Evolutionary conservation across 2,329 filamentous ascomycete genomes (phyloP), one percentile per base, ranked within the genome.

Genomic region (Fusarium chlamydosporum): DNA sequence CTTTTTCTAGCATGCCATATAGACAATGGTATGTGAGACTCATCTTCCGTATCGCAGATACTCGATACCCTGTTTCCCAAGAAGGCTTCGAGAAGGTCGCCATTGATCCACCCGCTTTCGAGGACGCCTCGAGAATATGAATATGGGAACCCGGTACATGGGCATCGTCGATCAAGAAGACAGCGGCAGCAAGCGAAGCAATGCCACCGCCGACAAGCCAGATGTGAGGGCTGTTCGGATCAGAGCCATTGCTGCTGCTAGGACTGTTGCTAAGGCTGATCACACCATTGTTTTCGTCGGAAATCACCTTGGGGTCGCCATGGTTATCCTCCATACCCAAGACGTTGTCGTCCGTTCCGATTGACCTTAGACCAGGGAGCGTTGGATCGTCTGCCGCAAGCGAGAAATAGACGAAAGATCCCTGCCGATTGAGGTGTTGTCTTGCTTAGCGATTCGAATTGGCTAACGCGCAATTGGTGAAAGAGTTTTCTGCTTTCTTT

Each of bases 191-290:
- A 13, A 74, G 61, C 5, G 72, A 74, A 8, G 72, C 67, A 33
- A 74, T 74, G 7, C 72, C 72, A 20, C 72, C 72, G 13, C 72
- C 72, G n/a, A 74, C 72, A 26, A 74, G 72, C 71, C 71, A 74
- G 6, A 74, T 60, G 54, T 74, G 59, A 35, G 70, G 67, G 2
- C 43, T 31, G 7, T 55, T 60, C 9, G 46, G 13, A 43, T 57
- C 56, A 18, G 63, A 45, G 7, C 56, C 68, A 57, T 71, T 64
- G 60, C 57, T 58, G 18, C 61, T 65, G 35, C 58, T 55, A 3
- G 60, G 57, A 7, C 56, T 61, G 43, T 71, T 68, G 13, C 67
- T 65, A 10, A 68, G 52, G 9, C 60, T 65, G 13, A 52, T 55
- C 2, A 61, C 56, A 23, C 56, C 52, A 8, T 57, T 51, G 7